Percentiles rank a stretch among this genome's conserved stretches.
These are phyloP conservation scores for Fusarium chaquense DNA, from an alignment of 2,329 filamentous ascomycete genomes.

Conservation along the genomic window DNA sequence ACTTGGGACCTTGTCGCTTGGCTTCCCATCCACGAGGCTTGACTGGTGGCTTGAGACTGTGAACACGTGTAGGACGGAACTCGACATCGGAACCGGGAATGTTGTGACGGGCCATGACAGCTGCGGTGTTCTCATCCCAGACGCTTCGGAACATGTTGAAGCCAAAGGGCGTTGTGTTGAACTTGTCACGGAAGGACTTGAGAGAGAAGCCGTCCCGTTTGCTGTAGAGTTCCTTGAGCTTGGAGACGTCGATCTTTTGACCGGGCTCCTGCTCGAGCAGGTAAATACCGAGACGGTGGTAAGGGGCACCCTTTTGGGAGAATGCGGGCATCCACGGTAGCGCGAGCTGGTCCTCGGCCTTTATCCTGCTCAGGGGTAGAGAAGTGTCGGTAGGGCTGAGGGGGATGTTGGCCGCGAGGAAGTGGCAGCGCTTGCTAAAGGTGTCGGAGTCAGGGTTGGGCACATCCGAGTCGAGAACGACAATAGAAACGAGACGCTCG, in stretches of 20 bases:
- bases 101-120: conserved; percentile 84
- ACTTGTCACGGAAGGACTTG: conserved; percentile 78
- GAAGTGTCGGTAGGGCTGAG: conserved; percentile 66
- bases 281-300: conserved; percentile 88
- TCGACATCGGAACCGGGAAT: conserved; percentile 84
- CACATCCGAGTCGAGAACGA: conserved; percentile 90
- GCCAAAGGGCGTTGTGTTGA: conserved; percentile 78
- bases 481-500: conserved; percentile 84
- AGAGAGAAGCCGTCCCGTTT: conserved; percentile 77
- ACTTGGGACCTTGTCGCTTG: conserved; percentile 74
- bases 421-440: conserved; percentile 88
- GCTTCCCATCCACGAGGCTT: conserved; percentile 75
- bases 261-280: conserved; percentile 82
- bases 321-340: conserved; percentile 87
- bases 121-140: conserved; percentile 91
- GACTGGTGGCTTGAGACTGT: conserved; percentile 72
- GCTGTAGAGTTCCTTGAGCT: conserved; percentile 65
- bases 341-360: conserved; percentile 73
- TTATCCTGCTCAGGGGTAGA: conserved; percentile 73
- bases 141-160: conserved; percentile 87
- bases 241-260: conserved; percentile 66
- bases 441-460: conserved; percentile 79
- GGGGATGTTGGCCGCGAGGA: conserved; percentile 77
- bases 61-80: conserved; percentile 83
- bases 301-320: conserved; percentile 88